Conservation (phyloP, 1,139 yeast genomes). For the Suhomyces panamericanus region DNA sequence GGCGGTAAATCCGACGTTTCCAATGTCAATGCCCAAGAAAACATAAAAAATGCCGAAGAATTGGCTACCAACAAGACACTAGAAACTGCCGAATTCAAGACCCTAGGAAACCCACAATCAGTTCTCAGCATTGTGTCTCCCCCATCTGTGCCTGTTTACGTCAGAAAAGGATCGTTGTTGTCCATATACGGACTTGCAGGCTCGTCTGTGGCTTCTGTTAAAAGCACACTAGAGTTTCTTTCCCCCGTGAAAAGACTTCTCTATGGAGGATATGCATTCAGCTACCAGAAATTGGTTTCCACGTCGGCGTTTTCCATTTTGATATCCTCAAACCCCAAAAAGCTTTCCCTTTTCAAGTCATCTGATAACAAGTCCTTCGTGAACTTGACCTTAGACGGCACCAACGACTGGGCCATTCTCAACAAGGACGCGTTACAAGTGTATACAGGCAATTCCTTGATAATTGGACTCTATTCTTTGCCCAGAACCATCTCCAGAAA, state of each 20-base stretch:
- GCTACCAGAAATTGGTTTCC: constrained; percentile 48
- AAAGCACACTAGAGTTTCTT: constrained; percentile 31
- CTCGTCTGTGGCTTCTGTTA: constrained; percentile 24
- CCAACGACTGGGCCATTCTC: constrained; percentile 61
- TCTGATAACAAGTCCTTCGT: constrained; percentile 38
- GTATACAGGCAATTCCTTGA: constrained; percentile 52
- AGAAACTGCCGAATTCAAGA: constrained; percentile 28
- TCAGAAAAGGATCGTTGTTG: constrained; percentile 50
- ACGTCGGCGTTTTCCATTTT: constrained; percentile 50
- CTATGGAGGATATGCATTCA: constrained; percentile 42
- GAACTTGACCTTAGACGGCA: constrained; percentile 52
- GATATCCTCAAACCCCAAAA: constrained; percentile 31
- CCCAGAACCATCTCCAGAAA: constrained; percentile 44
- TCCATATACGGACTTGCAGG: constrained; percentile 42
- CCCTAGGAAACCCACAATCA: constrained; percentile 48
- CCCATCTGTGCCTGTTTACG: constrained; percentile 55
- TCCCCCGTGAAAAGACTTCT: constrained; percentile 41
- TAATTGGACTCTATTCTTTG: constrained; percentile 33
- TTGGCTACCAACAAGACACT: constrained; percentile 12
- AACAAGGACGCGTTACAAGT: constrained; percentile 48
- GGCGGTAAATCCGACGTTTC: constrained; percentile 12
- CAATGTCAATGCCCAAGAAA: constrained; percentile 13
- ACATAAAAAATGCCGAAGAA: constrained; percentile 14
- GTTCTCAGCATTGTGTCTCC: constrained; percentile 49
- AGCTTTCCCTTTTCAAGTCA: constrained; percentile 18